Conservation (phyloP, 2,329 filamentous ascomycete species). For the Aspergillus cejpii region DNA sequence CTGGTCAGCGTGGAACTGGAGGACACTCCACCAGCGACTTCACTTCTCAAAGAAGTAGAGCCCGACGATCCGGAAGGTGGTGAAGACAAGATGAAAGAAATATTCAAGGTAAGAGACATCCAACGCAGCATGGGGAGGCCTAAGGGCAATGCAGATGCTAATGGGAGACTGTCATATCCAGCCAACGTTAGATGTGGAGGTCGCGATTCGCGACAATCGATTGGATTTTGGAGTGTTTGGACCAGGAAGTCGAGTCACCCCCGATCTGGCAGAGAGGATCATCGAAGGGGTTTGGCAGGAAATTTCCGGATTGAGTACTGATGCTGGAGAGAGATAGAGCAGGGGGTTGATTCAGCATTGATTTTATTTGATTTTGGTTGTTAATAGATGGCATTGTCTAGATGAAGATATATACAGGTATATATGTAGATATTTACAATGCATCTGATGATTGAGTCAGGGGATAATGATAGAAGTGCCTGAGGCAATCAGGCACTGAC, state of each 20-base stretch:
- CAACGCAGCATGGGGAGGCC: neutral
- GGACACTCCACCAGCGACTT: neutral
- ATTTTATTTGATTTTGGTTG: too few relatives aligned
- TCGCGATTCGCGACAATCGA: slow-evolving; percentile 43
- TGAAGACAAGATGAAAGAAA: slow-evolving; percentile 1
- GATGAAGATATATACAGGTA: too few relatives aligned
- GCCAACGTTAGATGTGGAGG: slow-evolving; percentile 52
- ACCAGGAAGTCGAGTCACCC: slow-evolving; percentile 26
- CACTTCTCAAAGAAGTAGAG: neutral
- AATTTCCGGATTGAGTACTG: slow-evolving; percentile 1
- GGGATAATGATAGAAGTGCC: too few relatives aligned
- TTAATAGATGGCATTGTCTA: too few relatives aligned
- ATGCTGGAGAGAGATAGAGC: neutral
- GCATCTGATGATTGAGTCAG: too few relatives aligned
- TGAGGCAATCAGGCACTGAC: too few relatives aligned
- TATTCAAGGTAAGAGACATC: slow-evolving; percentile 17
- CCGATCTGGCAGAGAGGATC: slow-evolving; percentile 8
- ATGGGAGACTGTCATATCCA: slow-evolving; percentile 22
- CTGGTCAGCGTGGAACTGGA: neutral
- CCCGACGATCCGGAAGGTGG: neutral
- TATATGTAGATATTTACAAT: too few relatives aligned
- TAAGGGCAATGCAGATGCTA: slow-evolving; percentile 10
- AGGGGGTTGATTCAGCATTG: too few relatives aligned
- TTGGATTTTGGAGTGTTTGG: slow-evolving; percentile 51
- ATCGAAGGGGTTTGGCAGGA: slow-evolving; percentile 15